Evolutionary conservation across 805 yeast genomes (phyloP).

Genomic region (Candida broadrunensis): DNA sequence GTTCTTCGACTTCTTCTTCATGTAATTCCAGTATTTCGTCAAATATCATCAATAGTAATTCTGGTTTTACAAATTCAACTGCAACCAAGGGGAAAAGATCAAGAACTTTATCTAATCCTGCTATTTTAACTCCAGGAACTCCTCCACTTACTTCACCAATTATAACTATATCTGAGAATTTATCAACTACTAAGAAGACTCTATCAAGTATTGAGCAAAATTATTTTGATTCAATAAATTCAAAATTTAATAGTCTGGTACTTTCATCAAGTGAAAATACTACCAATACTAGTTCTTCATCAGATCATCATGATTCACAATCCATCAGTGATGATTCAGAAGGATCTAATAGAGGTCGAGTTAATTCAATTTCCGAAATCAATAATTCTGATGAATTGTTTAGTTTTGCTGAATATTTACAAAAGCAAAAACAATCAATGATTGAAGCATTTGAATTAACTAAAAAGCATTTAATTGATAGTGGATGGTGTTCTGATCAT

Average conservation of each 20-base stretch:
- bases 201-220: slow-evolving; percentile 31
- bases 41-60: slow-evolving; percentile 1
- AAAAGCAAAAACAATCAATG: slow-evolving; percentile 30
- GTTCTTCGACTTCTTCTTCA: slow-evolving; percentile 9
- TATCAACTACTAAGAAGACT: slow-evolving; percentile 22
- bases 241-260: background rate
- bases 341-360: background rate
- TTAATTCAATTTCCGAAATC: slow-evolving; percentile 20
- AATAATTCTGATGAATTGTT: slow-evolving; percentile 18
- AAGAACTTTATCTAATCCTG: slow-evolving; percentile 7
- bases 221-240: slow-evolving; percentile 26
- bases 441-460: slow-evolving; percentile 33
- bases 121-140: slow-evolving; percentile 25
- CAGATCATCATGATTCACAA: background rate
- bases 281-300: background rate
- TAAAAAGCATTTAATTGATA: slow-evolving; percentile 24
- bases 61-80: background rate
- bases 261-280: background rate
- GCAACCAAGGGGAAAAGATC: slow-evolving; percentile 3
- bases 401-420: slow-evolving; percentile 30
- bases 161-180: slow-evolving; percentile 36
- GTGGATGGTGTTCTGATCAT: slow-evolving; percentile 43
- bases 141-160: slow-evolving; percentile 37
- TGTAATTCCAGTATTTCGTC: slow-evolving; percentile 7
- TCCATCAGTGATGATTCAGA: background rate